Conservation (phyloP, 2,329 filamentous ascomycete species). For the Dothideomycetidae sp. region DNA sequence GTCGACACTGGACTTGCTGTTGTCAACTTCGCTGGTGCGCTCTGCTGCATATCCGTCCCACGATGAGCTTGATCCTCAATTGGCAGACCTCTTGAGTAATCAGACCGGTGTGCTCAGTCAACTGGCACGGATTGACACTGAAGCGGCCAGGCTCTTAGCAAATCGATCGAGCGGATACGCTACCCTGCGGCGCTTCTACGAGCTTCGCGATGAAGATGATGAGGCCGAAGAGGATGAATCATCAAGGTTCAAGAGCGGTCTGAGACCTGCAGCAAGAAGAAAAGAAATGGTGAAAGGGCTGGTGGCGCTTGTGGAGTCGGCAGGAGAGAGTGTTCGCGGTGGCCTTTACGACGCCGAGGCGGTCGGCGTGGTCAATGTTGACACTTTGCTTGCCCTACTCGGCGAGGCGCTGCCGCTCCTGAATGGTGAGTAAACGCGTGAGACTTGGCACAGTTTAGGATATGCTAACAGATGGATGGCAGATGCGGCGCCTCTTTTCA, state of each 20-base stretch:
- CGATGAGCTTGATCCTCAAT: conserved; percentile 56
- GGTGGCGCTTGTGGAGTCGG: conserved; percentile 69
- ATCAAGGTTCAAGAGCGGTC: conserved; percentile 17
- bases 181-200: conserved; percentile 78
- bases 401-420: conserved; percentile 73
- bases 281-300: conserved; percentile 60
- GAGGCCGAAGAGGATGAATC: conserved; percentile 6
- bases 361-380: conserved; percentile 74
- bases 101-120: conserved; percentile 57
- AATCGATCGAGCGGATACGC: conserved; percentile 85
- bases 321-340: conserved; percentile 80
- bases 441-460: no score
- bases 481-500: conserved; percentile 32
- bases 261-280: conserved; percentile 45
- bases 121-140: conserved; percentile 59
- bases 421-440: conserved; percentile 40
- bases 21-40: conserved; percentile 73
- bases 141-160: conserved; percentile 70
- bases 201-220: conserved; percentile 60
- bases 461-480: conserved; percentile 19
- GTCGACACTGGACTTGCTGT: conserved; percentile 72
- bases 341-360: conserved; percentile 71
- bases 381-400: conserved; percentile 69
- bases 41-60: conserved; percentile 65
- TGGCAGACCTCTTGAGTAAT: conserved; percentile 54